A percentile compares a stretch with the other conserved stretches of the same genome.
Conservation (phyloP, 768 basidiomycete genomes). For the Amanita jacksonii region DNA sequence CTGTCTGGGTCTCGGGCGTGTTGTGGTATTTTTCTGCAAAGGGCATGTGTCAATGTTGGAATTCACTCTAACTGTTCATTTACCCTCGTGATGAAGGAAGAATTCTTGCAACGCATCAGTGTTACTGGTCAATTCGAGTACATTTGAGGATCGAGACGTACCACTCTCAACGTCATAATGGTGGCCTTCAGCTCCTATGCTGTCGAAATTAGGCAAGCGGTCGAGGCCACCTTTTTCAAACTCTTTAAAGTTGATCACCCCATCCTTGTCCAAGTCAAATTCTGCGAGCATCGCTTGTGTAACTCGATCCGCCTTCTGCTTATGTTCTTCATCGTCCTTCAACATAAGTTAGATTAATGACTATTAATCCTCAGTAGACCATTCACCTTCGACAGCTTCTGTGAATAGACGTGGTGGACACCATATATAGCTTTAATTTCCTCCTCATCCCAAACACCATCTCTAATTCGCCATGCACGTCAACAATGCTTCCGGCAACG, state of each 20-base stretch:
- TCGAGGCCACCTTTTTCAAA: conserved; percentile 62
- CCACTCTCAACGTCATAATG: conserved; percentile 90
- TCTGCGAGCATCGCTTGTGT: conserved; percentile 57
- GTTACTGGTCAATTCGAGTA: too few relatives aligned
- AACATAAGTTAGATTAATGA: neutral
- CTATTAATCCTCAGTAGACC: neutral
- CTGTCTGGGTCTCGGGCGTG: conserved; percentile 95
- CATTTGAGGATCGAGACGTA: conserved; percentile 30
- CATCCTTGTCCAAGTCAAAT: conserved; percentile 72
- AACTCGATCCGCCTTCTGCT: conserved; percentile 74
- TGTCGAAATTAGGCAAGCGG: conserved; percentile 76
- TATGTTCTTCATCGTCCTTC: conserved; percentile 68
- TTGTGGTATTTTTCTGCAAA: conserved; percentile 78
- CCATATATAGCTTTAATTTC: conserved; percentile 97
- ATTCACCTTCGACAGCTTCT: conserved; percentile 64
- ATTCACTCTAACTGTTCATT: conserved; percentile 10
- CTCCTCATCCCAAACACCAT: conserved; percentile 73
- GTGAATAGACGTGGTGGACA: conserved; percentile 84
- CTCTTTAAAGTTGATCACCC: conserved; percentile 58
- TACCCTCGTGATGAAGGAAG: conserved; percentile 96
- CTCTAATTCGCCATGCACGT: conserved; percentile 28
- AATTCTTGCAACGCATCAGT: conserved; percentile 51
- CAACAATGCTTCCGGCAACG: neutral
- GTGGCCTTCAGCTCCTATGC: conserved; percentile 83
- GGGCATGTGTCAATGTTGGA: neutral